Percentiles rank a stretch among this genome's conserved stretches.
phyloP scores from a whole-genome alignment of 495 filamentous ascomycete species.

The Neurospora sp. region DNA sequence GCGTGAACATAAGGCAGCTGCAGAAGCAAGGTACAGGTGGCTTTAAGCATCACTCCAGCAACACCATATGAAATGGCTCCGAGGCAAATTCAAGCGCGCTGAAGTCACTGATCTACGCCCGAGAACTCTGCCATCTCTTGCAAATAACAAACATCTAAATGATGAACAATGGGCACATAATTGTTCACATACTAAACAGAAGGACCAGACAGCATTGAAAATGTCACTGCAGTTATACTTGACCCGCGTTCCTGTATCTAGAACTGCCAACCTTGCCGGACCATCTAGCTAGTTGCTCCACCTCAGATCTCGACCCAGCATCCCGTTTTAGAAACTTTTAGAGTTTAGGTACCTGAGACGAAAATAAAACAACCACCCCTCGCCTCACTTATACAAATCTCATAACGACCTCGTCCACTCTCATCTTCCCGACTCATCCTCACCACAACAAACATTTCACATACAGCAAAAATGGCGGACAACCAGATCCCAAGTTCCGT shows the following conservation, averaged over 20 bases:
- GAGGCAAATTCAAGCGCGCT: background rate
- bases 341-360: background rate
- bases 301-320: background rate
- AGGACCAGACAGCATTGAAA: background rate
- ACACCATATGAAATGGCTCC: too few relatives aligned
- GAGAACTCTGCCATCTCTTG: background rate
- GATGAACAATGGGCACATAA: background rate
- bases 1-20: background rate
- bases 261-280: background rate
- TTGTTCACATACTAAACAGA: background rate
- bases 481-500: slow-evolving; percentile 52
- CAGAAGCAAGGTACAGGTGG: background rate
- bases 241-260: background rate
- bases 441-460: background rate
- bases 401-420: background rate
- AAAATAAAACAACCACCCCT: background rate
- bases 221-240: background rate
- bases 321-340: background rate
- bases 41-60: background rate
- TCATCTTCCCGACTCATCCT: background rate
- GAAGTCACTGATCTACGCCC: background rate
- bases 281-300: background rate
- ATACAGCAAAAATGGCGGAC: slow-evolving; percentile 13
- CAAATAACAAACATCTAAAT: background rate
- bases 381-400: background rate